Percentiles rank a stretch among this genome's conserved stretches.
phyloP scores from a whole-genome alignment of 2,329 filamentous ascomycete genomes.

The Aspergillus calidoustus region DNA sequence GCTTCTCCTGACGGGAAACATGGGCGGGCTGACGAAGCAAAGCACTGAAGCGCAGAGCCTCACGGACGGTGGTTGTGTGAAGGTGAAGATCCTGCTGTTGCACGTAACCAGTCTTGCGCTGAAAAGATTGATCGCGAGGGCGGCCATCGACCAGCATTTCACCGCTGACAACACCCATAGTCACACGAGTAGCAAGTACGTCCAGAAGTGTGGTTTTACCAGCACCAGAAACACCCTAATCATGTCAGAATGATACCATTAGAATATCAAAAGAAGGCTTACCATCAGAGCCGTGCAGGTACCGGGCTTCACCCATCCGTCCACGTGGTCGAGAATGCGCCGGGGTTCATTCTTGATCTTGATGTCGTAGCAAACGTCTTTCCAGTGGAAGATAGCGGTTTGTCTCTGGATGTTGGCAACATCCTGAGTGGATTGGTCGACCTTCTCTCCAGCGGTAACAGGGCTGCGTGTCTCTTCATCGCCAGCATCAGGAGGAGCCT shows the following conservation, averaged over 20 bases:
- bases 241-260: slow-evolving; percentile 34
- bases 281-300: slow-evolving; percentile 87
- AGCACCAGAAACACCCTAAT: slow-evolving; percentile 77
- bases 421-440: slow-evolving; percentile 30
- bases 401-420: slow-evolving; percentile 61
- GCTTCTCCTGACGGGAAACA: slow-evolving; percentile 74
- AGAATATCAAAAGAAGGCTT: slow-evolving; percentile 5
- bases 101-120: slow-evolving; percentile 89
- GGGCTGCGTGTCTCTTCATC: slow-evolving; percentile 34
- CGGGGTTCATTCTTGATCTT: slow-evolving; percentile 77
- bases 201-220: slow-evolving; percentile 92
- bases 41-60: slow-evolving; percentile 85
- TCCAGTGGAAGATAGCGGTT: slow-evolving; percentile 84
- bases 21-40: slow-evolving; percentile 80
- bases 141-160: slow-evolving; percentile 83
- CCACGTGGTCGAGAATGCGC: slow-evolving; percentile 80
- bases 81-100: slow-evolving; percentile 93
- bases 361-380: slow-evolving; percentile 80
- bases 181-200: slow-evolving; percentile 81
- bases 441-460: slow-evolving; percentile 39
- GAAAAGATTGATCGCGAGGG: slow-evolving; percentile 78
- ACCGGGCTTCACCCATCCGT: slow-evolving; percentile 93
- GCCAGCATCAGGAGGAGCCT: slow-evolving; percentile 53
- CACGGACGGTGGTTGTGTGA: slow-evolving; percentile 81
- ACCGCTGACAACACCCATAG: slow-evolving; percentile 85